Base-by-base conservation (phyloP, 2,329 filamentous ascomycete species). In the Pyricularia grisea region DNA sequence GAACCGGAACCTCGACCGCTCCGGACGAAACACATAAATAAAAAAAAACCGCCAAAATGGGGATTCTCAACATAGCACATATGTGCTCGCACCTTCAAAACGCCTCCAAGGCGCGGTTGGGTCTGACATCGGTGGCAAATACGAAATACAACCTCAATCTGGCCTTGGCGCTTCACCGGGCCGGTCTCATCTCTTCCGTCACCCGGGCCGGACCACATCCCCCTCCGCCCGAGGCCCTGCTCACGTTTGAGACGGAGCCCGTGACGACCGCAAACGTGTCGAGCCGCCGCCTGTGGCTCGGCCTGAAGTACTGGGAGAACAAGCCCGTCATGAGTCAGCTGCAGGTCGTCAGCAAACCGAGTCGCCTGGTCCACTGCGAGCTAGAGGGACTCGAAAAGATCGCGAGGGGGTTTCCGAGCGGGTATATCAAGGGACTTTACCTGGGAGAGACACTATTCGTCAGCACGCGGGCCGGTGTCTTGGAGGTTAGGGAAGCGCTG, bases 31-130 rank as follows among this genome's bases (percentile, higher is more conserved):
- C 14, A 1, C 42, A 50, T 50, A 50, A 50, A 50, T 2, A 20
- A n/a, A 50, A 20, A 7, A n/a, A 50, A n/a, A 31, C 68, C 68
- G 2, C 55, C 72, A 77, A 72, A 68, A 79, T 79, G 78, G 76
- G 76, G 75, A 86, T 97, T 80, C 83, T 87, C 77, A 88, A 90
- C 79, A 86, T 97, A 72, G 85, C 88, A 74, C 83, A 94, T 83
- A 88, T 94, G 81, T 96, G 92, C 85, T 93, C 93, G 73, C 93
- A 97, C 82, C 85, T 97, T 69, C 92, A 95, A 79, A 97, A 97
- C 83, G 92, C 92, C 73, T 91, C 91, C 69, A 89, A 89, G 75
- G 92, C 92, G n/a, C 89, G 90, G 1, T 88, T 97, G 0, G 92
- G 90, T 73, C 84, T 97, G 67, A 97, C 94, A 36, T 96, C 92